Conservation (phyloP, 441 rosid species). For the Erodium moschatum region DNA sequence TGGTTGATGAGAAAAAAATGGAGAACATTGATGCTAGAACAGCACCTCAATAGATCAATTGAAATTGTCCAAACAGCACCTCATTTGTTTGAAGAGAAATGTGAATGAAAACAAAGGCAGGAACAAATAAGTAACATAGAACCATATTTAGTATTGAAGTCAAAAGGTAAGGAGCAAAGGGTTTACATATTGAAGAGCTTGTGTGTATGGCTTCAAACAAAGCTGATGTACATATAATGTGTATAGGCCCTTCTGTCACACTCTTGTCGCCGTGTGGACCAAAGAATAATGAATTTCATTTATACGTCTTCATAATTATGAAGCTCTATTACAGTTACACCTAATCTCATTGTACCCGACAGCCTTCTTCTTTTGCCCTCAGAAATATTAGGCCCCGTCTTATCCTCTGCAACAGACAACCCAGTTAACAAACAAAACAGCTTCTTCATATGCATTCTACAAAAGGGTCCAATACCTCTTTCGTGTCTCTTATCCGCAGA, state of each 20-base stretch:
- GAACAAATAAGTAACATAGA: too few relatives aligned
- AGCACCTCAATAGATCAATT: too few relatives aligned
- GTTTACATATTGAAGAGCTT: too few relatives aligned
- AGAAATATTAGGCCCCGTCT: conserved; percentile 56
- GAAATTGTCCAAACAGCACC: too few relatives aligned
- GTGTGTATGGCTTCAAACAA: too few relatives aligned
- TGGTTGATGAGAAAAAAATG: too few relatives aligned
- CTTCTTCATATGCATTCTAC: not conserved
- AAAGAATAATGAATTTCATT: conserved; percentile 28
- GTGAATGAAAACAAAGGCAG: too few relatives aligned
- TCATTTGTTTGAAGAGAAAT: too few relatives aligned
- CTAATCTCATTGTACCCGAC: conserved; percentile 44
- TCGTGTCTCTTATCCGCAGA: conserved; percentile 61
- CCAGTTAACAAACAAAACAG: not conserved
- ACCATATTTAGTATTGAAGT: too few relatives aligned
- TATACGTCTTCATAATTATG: not conserved
- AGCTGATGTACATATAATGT: not conserved
- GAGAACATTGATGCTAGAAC: too few relatives aligned
- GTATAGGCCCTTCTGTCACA: not conserved
- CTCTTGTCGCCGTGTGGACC: conserved; percentile 20
- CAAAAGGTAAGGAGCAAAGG: too few relatives aligned
- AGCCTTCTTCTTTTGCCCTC: conserved; percentile 52
- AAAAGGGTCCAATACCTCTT: conserved; percentile 46
- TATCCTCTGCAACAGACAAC: conserved; percentile 47
- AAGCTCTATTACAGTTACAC: conserved; percentile 2